phyloP scores from a whole-genome alignment of 495 filamentous ascomycete species.

The Aspergillus nanangensis region DNA sequence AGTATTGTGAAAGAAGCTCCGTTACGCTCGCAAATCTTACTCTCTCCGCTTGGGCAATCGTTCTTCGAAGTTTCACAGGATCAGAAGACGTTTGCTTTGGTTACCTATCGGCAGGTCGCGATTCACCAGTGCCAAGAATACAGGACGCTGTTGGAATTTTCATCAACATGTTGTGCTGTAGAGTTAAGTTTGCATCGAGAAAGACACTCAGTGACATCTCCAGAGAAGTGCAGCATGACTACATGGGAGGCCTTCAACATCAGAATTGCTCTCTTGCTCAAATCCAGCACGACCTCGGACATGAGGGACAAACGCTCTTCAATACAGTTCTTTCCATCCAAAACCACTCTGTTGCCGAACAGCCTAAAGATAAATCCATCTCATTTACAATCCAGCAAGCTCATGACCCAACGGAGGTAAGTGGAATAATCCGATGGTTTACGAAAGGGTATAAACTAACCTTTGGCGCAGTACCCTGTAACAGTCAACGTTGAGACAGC shows the following conservation, averaged over 20 bases:
- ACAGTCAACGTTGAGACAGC: conserved; percentile 46
- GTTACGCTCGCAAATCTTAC: conserved; percentile 49
- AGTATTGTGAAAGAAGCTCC: conserved; percentile 42
- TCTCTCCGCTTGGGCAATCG: conserved; percentile 53
- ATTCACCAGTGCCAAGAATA: conserved; percentile 45
- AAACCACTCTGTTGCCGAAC: conserved; percentile 34
- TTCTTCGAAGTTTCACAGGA: conserved; percentile 46
- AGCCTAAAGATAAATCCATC: conserved; percentile 29
- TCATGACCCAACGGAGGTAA: conserved; percentile 46
- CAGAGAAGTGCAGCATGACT: conserved; percentile 43
- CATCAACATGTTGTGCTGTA: conserved; percentile 54
- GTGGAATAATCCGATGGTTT: conserved; percentile 4
- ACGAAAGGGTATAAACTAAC: conserved; percentile 3
- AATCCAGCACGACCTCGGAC: conserved; percentile 51
- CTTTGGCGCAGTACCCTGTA: conserved; percentile 33
- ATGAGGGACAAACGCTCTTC: conserved; percentile 47
- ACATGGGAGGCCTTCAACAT: conserved; percentile 42
- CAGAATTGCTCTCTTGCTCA: conserved; percentile 51
- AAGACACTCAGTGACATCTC: conserved; percentile 38
- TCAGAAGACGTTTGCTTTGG: conserved; percentile 58
- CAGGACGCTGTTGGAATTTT: conserved; percentile 52
- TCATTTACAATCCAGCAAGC: conserved; percentile 35
- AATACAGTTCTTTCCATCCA: conserved; percentile 56
- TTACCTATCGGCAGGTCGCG: conserved; percentile 45
- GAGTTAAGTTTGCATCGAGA: conserved; percentile 31